These are phyloP conservation scores for Pythium rhizo-oryzae DNA, from an alignment of 352 stramenopile genomes.

Conservation along the genomic window DNA sequence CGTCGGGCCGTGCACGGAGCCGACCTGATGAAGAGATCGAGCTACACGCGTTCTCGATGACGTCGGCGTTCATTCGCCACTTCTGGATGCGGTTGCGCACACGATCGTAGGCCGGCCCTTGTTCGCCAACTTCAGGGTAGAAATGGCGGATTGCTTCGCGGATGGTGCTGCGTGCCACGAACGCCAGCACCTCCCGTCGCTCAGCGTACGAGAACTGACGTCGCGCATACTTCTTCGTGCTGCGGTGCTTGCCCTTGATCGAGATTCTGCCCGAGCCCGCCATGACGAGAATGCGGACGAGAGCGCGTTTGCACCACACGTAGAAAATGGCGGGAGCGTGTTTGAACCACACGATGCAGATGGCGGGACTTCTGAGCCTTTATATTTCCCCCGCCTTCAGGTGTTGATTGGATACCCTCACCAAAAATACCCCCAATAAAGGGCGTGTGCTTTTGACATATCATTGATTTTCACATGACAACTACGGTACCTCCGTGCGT, in stretches of 20 bases:
- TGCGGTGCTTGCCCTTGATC: conserved; percentile 1
- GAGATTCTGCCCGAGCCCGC: background rate
- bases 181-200: background rate
- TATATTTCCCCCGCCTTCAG: background rate
- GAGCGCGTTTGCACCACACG: too few relatives aligned
- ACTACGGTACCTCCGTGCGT: too few relatives aligned
- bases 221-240: conserved; percentile 2
- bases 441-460: conserved; percentile 8
- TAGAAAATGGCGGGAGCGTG: too few relatives aligned
- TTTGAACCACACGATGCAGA: too few relatives aligned
- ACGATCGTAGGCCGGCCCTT: background rate
- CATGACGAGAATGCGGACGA: too few relatives aligned
- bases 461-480: conserved; percentile 4
- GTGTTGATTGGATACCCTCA: conserved; percentile 5
- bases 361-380: background rate
- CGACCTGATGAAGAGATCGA: background rate
- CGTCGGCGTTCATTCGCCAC: background rate
- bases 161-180: background rate
- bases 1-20: background rate
- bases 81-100: background rate
- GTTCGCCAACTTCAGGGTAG: background rate
- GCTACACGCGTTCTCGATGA: background rate
- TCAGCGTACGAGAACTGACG: conserved; percentile 4
- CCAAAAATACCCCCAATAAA: conserved; percentile 11
- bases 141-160: background rate